Conservation (phyloP, 768 basidiomycete genomes). For the Cystobasidium tubakii region DNA sequence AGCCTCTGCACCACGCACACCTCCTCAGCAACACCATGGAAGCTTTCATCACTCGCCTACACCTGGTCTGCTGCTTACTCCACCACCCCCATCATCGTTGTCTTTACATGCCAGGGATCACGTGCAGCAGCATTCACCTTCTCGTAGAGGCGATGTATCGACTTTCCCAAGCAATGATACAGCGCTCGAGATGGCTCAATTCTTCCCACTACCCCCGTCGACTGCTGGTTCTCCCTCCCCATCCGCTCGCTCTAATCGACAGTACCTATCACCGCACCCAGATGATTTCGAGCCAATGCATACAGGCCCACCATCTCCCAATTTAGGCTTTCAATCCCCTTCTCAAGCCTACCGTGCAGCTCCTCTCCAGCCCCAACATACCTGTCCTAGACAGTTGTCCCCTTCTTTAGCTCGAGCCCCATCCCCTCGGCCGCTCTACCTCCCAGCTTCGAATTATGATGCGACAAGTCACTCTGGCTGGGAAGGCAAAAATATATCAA, state of each 20-base stretch:
- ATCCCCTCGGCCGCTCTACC: background rate
- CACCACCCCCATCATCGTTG: background rate
- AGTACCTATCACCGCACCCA: background rate
- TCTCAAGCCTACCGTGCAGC: background rate
- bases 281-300: background rate
- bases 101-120: background rate
- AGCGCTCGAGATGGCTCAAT: background rate
- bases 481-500: background rate
- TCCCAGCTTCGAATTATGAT: background rate
- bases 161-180: background rate
- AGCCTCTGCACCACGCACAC: slow-evolving; percentile 11
- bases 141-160: background rate
- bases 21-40: background rate
- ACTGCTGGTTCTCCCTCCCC: background rate
- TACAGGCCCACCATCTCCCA: background rate
- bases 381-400: no score
- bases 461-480: background rate
- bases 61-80: background rate
- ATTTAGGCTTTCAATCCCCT: background rate
- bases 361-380: no score
- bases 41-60: background rate
- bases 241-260: background rate
- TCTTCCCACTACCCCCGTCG: background rate
- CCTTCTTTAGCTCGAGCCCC: background rate
- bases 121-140: background rate